phyloP scores from a whole-genome alignment of 2,329 filamentous ascomycete genomes.

The Diplodia corticola region DNA sequence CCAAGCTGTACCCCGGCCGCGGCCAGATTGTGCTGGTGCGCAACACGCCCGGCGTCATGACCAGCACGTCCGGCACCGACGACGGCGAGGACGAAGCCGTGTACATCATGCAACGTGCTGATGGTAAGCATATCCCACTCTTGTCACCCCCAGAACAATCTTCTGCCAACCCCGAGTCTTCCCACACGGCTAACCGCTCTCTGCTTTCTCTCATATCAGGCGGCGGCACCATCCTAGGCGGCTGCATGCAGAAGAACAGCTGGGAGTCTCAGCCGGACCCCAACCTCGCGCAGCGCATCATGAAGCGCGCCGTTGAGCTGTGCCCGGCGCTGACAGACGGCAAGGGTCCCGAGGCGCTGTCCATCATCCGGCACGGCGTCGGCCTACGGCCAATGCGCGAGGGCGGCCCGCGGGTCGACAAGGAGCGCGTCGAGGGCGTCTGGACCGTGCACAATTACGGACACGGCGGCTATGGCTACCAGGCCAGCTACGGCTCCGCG shows the following conservation, averaged over 20 bases:
- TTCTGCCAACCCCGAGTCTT: too few relatives aligned
- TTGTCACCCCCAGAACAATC: conserved; percentile 26
- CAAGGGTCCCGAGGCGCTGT: conserved; percentile 70
- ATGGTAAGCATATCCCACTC: background rate
- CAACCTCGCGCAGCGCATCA: conserved; percentile 77
- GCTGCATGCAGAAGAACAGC: conserved; percentile 74
- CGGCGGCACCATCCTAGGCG: conserved; percentile 86
- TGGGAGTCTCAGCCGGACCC: conserved; percentile 81
- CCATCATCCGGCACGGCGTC: conserved; percentile 78
- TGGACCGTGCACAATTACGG: conserved; percentile 75
- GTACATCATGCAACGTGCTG: conserved; percentile 82
- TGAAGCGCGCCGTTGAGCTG: conserved; percentile 70
- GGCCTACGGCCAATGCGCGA: conserved; percentile 75
- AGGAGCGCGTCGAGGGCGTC: conserved; percentile 58
- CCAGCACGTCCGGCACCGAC: conserved; percentile 68
- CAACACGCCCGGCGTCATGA: conserved; percentile 73
- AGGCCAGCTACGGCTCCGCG: conserved; percentile 47
- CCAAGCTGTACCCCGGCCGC: conserved; percentile 69
- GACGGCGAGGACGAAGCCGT: conserved; percentile 70
- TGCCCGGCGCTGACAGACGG: conserved; percentile 65
- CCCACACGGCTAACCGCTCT: background rate
- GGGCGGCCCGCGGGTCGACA: conserved; percentile 74
- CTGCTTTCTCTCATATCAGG: conserved; percentile 37
- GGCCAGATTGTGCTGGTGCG: conserved; percentile 84
- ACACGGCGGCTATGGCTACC: conserved; percentile 75